Conservation (phyloP, 441 rosid genomes). For the Manihot esculenta region DNA sequence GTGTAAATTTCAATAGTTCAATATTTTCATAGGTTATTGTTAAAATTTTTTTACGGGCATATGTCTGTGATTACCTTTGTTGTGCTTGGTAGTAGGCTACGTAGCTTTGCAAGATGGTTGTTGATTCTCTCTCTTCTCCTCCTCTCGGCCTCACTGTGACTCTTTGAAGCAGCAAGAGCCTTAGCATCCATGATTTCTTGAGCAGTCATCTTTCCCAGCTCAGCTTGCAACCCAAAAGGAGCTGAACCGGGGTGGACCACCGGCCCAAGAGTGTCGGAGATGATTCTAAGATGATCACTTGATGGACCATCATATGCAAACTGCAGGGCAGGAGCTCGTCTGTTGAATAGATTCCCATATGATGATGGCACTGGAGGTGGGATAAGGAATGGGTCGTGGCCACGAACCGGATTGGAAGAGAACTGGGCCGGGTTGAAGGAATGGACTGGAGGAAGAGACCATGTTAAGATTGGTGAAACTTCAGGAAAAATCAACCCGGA, state of each 20-base stretch:
- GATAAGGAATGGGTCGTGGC: constrained; percentile 54
- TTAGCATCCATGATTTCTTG: constrained; percentile 98
- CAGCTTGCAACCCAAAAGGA: constrained; percentile 79
- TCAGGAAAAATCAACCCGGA: constrained; percentile 59
- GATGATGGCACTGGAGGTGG: constrained; percentile 54
- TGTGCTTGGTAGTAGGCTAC: constrained; percentile 91
- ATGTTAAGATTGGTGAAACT: constrained; percentile 57
- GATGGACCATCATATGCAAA: constrained; percentile 73
- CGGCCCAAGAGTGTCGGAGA: constrained; percentile 82
- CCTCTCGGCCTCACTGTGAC: constrained; percentile 98
- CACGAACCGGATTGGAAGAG: constrained; percentile 29
- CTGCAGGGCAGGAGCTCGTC: constrained; percentile 56
- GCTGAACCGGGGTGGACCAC: constrained; percentile 58
- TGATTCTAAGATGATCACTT: constrained; percentile 63
- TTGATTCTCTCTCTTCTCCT: constrained; percentile 92
- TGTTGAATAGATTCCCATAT: constrained; percentile 58
- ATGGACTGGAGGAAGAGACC: constrained; percentile 55
- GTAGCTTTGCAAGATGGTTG: constrained; percentile 88
- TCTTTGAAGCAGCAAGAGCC: constrained; percentile 95
- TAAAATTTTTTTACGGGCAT: too few relatives aligned
- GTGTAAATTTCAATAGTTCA: background rate
- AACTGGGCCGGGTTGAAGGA: constrained; percentile 45
- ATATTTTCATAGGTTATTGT: too few relatives aligned
- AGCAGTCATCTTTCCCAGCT: constrained; percentile 84
- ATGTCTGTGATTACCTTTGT: constrained; percentile 72